Percentiles rank a stretch among this genome's conserved stretches.
Conservation (phyloP, 345 rosid genomes). For the Litchi chinensis region DNA sequence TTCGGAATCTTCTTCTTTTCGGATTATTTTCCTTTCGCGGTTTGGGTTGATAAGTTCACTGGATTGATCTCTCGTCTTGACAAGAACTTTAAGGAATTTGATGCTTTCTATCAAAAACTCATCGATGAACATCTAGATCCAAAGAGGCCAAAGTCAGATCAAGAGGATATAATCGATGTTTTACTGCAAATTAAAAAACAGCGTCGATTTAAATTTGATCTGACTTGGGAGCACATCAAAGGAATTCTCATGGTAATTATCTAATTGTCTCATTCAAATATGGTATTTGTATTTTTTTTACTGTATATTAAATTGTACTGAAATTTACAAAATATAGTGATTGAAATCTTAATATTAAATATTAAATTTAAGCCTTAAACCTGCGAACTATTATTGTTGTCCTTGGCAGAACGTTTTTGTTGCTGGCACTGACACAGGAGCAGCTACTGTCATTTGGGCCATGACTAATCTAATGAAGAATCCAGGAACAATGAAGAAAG, state of each 20-base stretch:
- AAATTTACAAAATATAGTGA: too few species aligned
- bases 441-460: constrained; percentile 35
- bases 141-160: constrained; percentile 18
- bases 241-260: constrained; percentile 48
- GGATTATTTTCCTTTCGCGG: constrained; percentile 44
- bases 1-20: constrained; percentile 39
- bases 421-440: constrained; percentile 36
- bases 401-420: constrained; percentile 30
- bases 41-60: constrained; percentile 44
- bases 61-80: constrained; percentile 38
- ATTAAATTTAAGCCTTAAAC: neutral
- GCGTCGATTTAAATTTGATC: constrained; percentile 21
- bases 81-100: constrained; percentile 36
- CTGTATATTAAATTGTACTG: too few species aligned
- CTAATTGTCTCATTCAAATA: neutral
- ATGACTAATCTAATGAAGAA: constrained; percentile 44
- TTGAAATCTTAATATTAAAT: neutral
- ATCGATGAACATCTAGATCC: constrained; percentile 44
- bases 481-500: constrained; percentile 35
- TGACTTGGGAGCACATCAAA: constrained; percentile 52
- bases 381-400: neutral
- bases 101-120: constrained; percentile 42
- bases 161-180: constrained; percentile 49
- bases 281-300: too few species aligned
- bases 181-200: constrained; percentile 36